Conservation (phyloP, 176 grass and related monocot species). For the Musa beccarii region DNA sequence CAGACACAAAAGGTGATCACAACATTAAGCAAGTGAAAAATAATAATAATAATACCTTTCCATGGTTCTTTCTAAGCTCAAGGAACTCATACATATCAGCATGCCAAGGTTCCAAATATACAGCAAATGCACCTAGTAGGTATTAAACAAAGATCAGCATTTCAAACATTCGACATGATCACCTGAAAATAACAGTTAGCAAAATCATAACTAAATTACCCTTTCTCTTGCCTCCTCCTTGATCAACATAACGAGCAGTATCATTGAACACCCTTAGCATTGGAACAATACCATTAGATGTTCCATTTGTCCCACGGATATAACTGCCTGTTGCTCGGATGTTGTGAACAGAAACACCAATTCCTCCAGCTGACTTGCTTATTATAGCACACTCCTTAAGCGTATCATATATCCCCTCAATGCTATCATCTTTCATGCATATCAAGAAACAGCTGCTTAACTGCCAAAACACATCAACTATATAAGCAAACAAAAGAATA, state of each 20-base stretch:
- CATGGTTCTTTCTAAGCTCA: conserved; percentile 91
- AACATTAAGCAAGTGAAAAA: no score
- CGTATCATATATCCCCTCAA: conserved; percentile 96
- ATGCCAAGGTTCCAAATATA: conserved; percentile 97
- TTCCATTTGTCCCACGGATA: conserved; percentile 83
- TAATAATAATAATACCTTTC: conserved; percentile 42
- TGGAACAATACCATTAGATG: conserved; percentile 91
- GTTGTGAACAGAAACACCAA: conserved; percentile 84
- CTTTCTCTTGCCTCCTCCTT: conserved; percentile 93
- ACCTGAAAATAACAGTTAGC: neutral
- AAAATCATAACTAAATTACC: conserved; percentile 28
- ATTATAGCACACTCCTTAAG: conserved; percentile 91
- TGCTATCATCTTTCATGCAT: conserved; percentile 98
- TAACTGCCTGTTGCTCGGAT: conserved; percentile 83
- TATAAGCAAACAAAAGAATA: neutral
- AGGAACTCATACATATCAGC: conserved; percentile 96
- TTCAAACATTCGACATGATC: neutral
- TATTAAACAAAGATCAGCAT: neutral
- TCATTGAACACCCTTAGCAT: conserved; percentile 95
- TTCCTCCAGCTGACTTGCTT: conserved; percentile 94
- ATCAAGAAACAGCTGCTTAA: conserved; percentile 92
- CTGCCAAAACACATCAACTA: conserved; percentile 22
- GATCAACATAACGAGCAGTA: conserved; percentile 97
- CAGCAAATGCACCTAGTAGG: conserved; percentile 74
- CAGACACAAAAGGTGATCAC: no score